A percentile compares a stretch with the other conserved stretches of the same genome.
Evolutionary conservation across 179 eudicot genomes (phyloP).

Genomic region (Drosera spatulata): DNA sequence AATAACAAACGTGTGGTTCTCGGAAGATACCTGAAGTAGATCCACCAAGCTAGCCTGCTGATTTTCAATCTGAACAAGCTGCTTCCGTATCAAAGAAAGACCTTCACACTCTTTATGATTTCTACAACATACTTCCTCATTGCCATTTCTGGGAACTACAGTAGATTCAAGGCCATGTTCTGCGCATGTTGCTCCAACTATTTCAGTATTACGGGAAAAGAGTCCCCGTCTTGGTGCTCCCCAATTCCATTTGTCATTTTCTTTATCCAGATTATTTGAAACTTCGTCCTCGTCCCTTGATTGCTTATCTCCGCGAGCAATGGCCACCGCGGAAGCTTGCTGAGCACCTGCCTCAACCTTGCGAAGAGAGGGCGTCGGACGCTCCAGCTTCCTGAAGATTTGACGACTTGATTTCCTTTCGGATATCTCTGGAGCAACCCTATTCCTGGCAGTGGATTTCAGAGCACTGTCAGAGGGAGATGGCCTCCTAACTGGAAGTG

Average conservation of each 20-base stretch:
- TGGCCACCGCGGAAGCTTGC: slow-evolving; percentile 22
- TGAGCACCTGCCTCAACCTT: slow-evolving; percentile 27
- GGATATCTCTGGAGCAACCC: slow-evolving; percentile 25
- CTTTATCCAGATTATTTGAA: slow-evolving; percentile 13
- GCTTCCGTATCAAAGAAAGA: slow-evolving; percentile 62
- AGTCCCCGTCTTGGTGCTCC: slow-evolving; percentile 40
- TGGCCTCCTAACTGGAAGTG: slow-evolving; percentile 18
- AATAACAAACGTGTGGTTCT: background rate
- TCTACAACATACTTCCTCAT: slow-evolving; percentile 20
- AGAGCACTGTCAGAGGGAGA: slow-evolving; percentile 35
- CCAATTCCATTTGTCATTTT: slow-evolving; percentile 17
- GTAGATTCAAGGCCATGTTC: slow-evolving; percentile 21
- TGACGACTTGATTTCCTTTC: slow-evolving; percentile 44
- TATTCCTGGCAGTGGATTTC: slow-evolving; percentile 39
- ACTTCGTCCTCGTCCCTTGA: slow-evolving; percentile 15
- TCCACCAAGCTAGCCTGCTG: slow-evolving; percentile 74
- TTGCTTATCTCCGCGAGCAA: slow-evolving; percentile 19
- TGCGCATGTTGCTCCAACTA: slow-evolving; percentile 44
- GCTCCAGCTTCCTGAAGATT: slow-evolving; percentile 47
- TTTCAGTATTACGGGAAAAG: slow-evolving; percentile 28
- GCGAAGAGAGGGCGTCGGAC: slow-evolving; percentile 38
- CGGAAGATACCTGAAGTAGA: slow-evolving; percentile 64
- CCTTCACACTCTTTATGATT: slow-evolving; percentile 62
- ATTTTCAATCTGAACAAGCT: slow-evolving; percentile 78
- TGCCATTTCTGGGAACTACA: slow-evolving; percentile 28